Base-by-base conservation (phyloP, 345 rosid species). In the Salix udensis region DNA sequence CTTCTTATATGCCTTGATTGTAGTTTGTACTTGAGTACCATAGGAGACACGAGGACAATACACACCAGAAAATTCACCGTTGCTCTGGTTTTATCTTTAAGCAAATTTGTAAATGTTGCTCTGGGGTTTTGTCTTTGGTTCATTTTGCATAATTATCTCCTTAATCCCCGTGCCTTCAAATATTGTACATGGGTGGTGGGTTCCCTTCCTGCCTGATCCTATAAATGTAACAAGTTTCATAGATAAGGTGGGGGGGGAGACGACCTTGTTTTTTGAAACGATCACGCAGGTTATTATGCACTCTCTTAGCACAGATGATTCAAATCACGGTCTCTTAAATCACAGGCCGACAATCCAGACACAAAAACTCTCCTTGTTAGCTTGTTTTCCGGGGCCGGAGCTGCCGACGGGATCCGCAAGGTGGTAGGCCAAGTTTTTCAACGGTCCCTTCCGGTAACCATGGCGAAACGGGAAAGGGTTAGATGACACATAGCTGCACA, bases 311-410 rank as follows among this genome's bases (percentile, higher is more conserved):
- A 69, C 70, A 8, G 40, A 74, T 39, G 70, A 67, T 73, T 84
- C 70, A 65, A 42, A 67, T 36, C 31, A 76, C 23, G 79, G 61
- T 53, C 36, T 74, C 34, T 85, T 53, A 79, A 80, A 79, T 67
- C 53, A 62, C 52, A 68, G 34, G 16, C 12, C 48, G 70, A 34
- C 65, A 73, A 65, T 65, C 52, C 6, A 46, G 7, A 7, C 37
- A 68, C 67, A 65, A 11, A 64, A 70, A n/a, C 4, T 10, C 16
- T 7, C 61, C 13, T 48, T 26, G 23, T 7, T 19, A 65, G 18
- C 78, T 91, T 88, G 89, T 81, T 93, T 94, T 80, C 98, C 97
- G 74, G 95, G 97, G 67, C 87, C 94, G 69, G 89, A 93, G 96
- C 91, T 92, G 88, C 84, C 91, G 50, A 91, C 97, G 0, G 96